Evolutionary conservation across 2,329 filamentous ascomycete species (phyloP), one percentile per base, ranked within the genome.

Genomic region (Scleromitrula shiraiana): DNA sequence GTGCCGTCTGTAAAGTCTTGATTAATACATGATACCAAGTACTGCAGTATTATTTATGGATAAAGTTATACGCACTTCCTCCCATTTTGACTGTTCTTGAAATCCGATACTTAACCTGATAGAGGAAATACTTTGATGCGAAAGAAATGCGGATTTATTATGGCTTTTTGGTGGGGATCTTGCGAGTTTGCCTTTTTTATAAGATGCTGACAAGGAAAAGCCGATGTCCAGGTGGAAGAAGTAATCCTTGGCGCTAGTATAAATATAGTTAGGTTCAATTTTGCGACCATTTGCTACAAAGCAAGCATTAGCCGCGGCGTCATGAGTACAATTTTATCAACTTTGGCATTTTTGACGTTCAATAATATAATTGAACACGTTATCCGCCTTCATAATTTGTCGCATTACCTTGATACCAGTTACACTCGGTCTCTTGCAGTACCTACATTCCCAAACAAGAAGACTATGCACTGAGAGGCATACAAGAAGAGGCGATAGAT

Each of bases 1-100:
- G 44, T 46, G 26, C 44, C 44, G 36, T 41, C 44, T 46, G 9
- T 33, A 3, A 6, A 24, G 5, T 46, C 23, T 9, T 24, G 10
- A 26, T 46, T 26, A 46, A n/a, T n/a, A n/a, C n/a, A n/a, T n/a
- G n/a, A n/a, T n/a, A n/a, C n/a, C n/a, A n/a, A n/a, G n/a, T n/a
- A n/a, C n/a, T n/a, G n/a, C n/a, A n/a, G n/a, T n/a, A n/a, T n/a
- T n/a, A n/a, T n/a, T n/a, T n/a, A n/a, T 22, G 33, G 27, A 27
- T 17, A 27, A 14, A 23, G 20, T 27, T 39, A 39, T 45, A 45
- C 42, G 42, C 12, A 45, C 42, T 45, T 58, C 81, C 81, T 71
- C 81, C 81, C 81, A 85, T 85, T 55, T 58, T 74, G 58, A 52
- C 82, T 82, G 53, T 59, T 71, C 53, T 30, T 23, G 4, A 29